Conservation (phyloP, 257 asterid species). For the Haberlea rhodopensis region DNA sequence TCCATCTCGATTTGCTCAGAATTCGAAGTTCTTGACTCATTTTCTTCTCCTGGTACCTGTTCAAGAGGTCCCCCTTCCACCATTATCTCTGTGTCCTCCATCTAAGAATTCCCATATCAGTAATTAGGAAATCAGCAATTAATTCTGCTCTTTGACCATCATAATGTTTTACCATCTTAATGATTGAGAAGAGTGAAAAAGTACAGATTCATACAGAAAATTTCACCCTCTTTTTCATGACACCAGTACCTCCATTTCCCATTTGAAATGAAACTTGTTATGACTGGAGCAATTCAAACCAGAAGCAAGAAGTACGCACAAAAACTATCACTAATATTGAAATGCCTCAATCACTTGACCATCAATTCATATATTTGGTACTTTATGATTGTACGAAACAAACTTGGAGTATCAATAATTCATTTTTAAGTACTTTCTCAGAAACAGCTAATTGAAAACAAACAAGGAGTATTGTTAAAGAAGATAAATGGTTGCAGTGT, state of each 20-base stretch:
- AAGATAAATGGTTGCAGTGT: too few relatives aligned
- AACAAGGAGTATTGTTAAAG: too few relatives aligned
- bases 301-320: not conserved
- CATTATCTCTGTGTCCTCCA: constrained; percentile 34
- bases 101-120: constrained; percentile 24
- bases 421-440: too few relatives aligned
- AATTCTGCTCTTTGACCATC: constrained; percentile 1
- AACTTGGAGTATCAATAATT: too few relatives aligned
- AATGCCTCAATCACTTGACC: too few relatives aligned
- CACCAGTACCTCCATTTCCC: constrained; percentile 42
- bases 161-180: constrained; percentile 14
- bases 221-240: constrained; percentile 54
- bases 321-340: not conserved
- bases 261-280: constrained; percentile 30
- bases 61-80: constrained; percentile 36
- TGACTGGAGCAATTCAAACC: too few relatives aligned
- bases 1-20: constrained; percentile 72
- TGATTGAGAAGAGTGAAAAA: constrained; percentile 14
- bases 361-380: too few relatives aligned
- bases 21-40: constrained; percentile 36
- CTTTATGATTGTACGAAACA: too few relatives aligned
- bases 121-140: constrained; percentile 8
- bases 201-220: constrained; percentile 46
- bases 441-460: too few relatives aligned
- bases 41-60: constrained; percentile 54